phyloP scores from a whole-genome alignment of 441 rosid species.

The Bruguiera hainesii region DNA sequence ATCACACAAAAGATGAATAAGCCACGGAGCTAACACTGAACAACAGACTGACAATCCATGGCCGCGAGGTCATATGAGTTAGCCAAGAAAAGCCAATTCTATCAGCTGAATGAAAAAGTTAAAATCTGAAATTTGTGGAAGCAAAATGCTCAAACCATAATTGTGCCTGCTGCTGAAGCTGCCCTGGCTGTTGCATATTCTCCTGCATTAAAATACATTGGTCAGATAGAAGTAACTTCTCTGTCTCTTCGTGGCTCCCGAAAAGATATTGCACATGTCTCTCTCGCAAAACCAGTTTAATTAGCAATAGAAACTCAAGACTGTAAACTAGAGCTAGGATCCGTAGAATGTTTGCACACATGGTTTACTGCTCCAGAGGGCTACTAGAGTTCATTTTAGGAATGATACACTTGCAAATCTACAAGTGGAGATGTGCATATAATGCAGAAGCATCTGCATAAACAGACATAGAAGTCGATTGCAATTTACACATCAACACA shows the following conservation, averaged over 20 bases:
- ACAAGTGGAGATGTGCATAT: no score
- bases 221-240: slow-evolving; percentile 15
- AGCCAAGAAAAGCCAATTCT: slow-evolving; percentile 5
- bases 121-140: background rate
- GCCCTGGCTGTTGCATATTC: slow-evolving; percentile 95
- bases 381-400: no score
- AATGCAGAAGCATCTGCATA: no score
- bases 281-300: no score
- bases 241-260: background rate
- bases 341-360: no score
- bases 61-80: slow-evolving; percentile 7
- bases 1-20: slow-evolving; percentile 1
- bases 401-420: no score
- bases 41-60: background rate
- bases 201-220: slow-evolving; percentile 42
- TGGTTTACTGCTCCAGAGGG: no score
- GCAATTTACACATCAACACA: no score
- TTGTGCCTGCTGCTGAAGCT: slow-evolving; percentile 79
- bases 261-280: no score
- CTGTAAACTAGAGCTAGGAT: no score
- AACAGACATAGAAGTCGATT: no score
- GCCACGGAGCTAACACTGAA: background rate
- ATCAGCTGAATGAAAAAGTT: background rate
- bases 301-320: no score
- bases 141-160: slow-evolving; percentile 52